phyloP scores from a whole-genome alignment of 1,139 yeast genomes.

The Starmera stellimalicola region DNA sequence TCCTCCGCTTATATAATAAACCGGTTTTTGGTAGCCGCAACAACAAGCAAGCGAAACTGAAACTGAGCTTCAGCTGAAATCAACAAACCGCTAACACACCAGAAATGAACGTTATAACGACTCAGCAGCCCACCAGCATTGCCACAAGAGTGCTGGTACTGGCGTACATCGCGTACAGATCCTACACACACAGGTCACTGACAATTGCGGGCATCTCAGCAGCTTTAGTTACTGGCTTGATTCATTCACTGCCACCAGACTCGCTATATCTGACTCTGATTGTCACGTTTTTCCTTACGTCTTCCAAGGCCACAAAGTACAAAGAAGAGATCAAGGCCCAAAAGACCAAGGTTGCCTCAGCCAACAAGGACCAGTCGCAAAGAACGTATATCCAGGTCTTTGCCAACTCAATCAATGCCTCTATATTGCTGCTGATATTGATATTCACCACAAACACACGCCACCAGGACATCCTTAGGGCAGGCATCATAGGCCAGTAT shows the following conservation, averaged over 20 bases:
- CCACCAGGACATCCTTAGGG: slow-evolving; percentile 8
- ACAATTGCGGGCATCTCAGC: slow-evolving; percentile 29
- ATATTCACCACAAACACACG: slow-evolving; percentile 6
- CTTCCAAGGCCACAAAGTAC: slow-evolving; percentile 32
- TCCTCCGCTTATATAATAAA: no score
- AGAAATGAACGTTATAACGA: no score
- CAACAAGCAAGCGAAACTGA: no score
- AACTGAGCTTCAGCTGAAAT: no score
- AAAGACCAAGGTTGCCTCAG: slow-evolving; percentile 19
- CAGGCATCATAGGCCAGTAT: slow-evolving; percentile 33
- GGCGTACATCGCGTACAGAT: slow-evolving; percentile 17
- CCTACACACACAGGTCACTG: slow-evolving; percentile 26
- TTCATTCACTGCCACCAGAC: slow-evolving; percentile 31
- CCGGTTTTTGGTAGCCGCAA: no score
- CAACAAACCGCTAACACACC: no score
- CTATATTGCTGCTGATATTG: slow-evolving; percentile 14
- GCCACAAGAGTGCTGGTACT: slow-evolving; percentile 2
- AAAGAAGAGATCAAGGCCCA: slow-evolving; percentile 16
- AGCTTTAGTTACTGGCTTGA: slow-evolving; percentile 29
- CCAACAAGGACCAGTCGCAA: slow-evolving; percentile 2
- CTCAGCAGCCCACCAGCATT: no score
- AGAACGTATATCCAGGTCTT: slow-evolving; percentile 34
- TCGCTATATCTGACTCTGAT: slow-evolving; percentile 26
- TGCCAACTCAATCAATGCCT: slow-evolving; percentile 31
- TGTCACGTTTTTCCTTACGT: slow-evolving; percentile 29